Conservation (phyloP, 345 rosid genomes). For the Melaleuca alternifolia region DNA sequence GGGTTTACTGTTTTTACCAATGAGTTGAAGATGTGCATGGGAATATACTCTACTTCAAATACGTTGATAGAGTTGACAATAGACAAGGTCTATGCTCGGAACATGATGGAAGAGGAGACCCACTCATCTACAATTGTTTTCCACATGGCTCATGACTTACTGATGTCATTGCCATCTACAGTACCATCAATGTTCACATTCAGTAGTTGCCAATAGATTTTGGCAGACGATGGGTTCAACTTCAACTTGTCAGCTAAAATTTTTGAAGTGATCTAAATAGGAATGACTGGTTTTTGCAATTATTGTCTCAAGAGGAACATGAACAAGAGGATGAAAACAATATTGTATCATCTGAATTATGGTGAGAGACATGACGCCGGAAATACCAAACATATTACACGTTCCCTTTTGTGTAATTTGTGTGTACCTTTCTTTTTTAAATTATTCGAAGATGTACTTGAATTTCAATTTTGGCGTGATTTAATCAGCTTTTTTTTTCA, state of each 20-base stretch:
- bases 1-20: background rate
- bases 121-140: background rate
- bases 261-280: background rate
- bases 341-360: background rate
- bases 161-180: background rate
- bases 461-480: background rate
- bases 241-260: background rate
- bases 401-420: background rate
- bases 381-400: background rate
- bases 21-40: background rate
- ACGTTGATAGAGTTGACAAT: background rate
- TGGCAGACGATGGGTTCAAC: background rate
- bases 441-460: background rate
- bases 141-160: background rate
- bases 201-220: background rate
- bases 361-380: fast-evolving
- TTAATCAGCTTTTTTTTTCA: background rate
- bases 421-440: background rate
- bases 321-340: background rate
- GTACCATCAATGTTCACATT: background rate
- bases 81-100: background rate
- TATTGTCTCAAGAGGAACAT: background rate
- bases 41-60: background rate
- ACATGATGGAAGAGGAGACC: background rate
- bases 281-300: background rate